Percentiles rank a stretch among this genome's conserved stretches.
Evolutionary conservation across 768 basidiomycete species (phyloP).

Genomic region (Lactarius vividus): DNA sequence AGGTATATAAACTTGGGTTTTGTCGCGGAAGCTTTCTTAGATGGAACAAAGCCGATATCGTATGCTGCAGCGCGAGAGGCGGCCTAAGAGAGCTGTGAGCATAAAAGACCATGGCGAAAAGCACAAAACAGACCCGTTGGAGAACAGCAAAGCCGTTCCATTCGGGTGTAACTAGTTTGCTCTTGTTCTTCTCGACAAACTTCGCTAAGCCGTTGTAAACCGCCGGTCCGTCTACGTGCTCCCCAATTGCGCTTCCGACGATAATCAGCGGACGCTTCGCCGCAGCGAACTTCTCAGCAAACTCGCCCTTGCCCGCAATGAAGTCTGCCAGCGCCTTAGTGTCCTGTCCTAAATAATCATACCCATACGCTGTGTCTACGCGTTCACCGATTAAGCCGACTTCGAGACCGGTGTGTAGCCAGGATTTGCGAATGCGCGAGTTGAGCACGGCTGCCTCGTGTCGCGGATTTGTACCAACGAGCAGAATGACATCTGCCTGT

Average conservation of each 20-base stretch:
- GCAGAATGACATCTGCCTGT: constrained; percentile 85
- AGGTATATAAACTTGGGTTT: constrained; percentile 96
- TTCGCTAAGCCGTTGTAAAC: constrained; percentile 75
- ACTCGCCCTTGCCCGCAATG: constrained; percentile 70
- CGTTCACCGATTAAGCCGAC: constrained; percentile 89
- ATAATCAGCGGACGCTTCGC: constrained; percentile 93
- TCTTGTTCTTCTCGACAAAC: constrained; percentile 77
- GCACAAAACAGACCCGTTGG: constrained; percentile 68
- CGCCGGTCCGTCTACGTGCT: constrained; percentile 80
- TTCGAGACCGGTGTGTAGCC: constrained; percentile 84
- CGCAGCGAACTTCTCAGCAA: constrained; percentile 81
- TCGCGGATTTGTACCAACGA: constrained; percentile 94
- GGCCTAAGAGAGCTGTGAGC: constrained; percentile 44
- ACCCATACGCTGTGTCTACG: constrained; percentile 89
- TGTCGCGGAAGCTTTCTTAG: constrained; percentile 67
- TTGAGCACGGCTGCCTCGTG: constrained; percentile 98
- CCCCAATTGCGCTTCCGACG: constrained; percentile 81
- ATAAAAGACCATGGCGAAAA: constrained; percentile 8
- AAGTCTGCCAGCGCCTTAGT: constrained; percentile 76
- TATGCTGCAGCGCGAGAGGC: constrained; percentile 94
- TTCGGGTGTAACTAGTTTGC: constrained; percentile 72
- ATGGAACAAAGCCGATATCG: constrained; percentile 90
- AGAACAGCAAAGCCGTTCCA: constrained; percentile 96
- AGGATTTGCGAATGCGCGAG: constrained; percentile 93
- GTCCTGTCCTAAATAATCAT: constrained; percentile 82